Base-by-base conservation (phyloP, 2,329 filamentous ascomycete species). In the Anthostomella pinea region DNA sequence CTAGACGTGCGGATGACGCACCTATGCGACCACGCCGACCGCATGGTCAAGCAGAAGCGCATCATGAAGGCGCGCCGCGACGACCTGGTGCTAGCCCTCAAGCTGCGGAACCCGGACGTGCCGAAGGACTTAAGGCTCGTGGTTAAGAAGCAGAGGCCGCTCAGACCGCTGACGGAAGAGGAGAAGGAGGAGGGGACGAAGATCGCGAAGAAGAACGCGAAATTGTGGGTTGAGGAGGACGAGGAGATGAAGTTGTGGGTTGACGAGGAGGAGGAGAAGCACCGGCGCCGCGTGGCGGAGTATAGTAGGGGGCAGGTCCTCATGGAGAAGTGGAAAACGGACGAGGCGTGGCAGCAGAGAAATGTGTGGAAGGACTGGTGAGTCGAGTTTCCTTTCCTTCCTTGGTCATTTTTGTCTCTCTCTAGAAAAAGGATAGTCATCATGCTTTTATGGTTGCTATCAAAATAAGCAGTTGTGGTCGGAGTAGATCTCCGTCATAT, bases 281-380 rank as follows among this genome's bases (percentile, higher is more conserved):
- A n/a, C n/a, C n/a, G n/a, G n/a, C n/a, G n/a, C n/a, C n/a, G n/a
- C 4, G 39, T 53, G 2, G 36, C 45, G 3, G 48, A 50, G 3
- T 35, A 13, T 7, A 11, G 33, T 14, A 32, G 35, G 2, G 38
- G 39, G 10, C 47, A 52, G 30, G 8, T 22, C 2, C 36, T 53
- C 1, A 21, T 49, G 3, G 51, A 52, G 37, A 39, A 41, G 17
- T 52, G 51, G 49, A 45, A 47, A 28, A 49, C 21, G 8, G 33
- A 41, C 1, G 21, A 46, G 35, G 48, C 45, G 6, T 54, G 43
- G 32, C 28, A 26, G 19, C 25, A 22, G 13, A 40, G 51, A 13
- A 41, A 9, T 2, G 48, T 52, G 31, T 52, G 49, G 48, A 44
- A 38, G 20, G 49, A 52, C 29, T 54, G 49, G 49, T 52, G 26